Evolutionary conservation across 345 rosid genomes (phyloP), one percentile per base, ranked within the genome.

Genomic region (Eucalyptus brandiana): DNA sequence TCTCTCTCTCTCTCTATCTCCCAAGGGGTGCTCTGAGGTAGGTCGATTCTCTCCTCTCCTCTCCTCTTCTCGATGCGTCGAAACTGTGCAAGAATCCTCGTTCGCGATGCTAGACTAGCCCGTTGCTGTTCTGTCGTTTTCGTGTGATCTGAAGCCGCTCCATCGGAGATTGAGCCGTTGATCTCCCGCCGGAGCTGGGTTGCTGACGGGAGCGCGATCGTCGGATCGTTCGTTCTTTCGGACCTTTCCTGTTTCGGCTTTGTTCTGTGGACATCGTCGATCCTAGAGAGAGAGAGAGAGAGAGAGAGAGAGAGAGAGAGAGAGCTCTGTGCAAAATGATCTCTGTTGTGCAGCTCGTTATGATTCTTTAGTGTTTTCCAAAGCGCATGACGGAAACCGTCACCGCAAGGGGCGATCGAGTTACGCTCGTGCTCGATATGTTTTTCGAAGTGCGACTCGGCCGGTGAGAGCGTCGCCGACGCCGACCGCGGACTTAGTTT

Each of bases 11-110:
- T 88, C 45, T 87, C 88, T 88, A 11, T 76, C 14, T 12, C 45
- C 85, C 21, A 86, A 92, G 94, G 92, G 93, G 95, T 92, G 89
- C 26, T 89, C 94, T 93, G 95, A 94, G 95, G 95, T 94, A 86
- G 9, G 69, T 24, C 50, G 30, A 48, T 21, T 86, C 53, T 28
- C 16, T 80, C 47, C 85, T 76, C 45, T 72, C 16, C 45, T 72
- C 16, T 86, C 6, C 85, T 76, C 83, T 76, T 76, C 85, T 76
- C 47, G 85, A 40, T 40, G 85, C 30, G 5, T 40, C 12, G 16
- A 6, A 21, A 76, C 85, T 21, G 7, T 13, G 85, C 15, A 40
- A 40, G 17, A 11, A 21, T 21, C 81, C 24, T 4, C 13, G 85
- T 76, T 76, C 30, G 47, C 13, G 30, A 76, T 6, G 16, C 30